Conservation (phyloP, 2,329 filamentous ascomycete species). For the Hypocrella siamensis region DNA sequence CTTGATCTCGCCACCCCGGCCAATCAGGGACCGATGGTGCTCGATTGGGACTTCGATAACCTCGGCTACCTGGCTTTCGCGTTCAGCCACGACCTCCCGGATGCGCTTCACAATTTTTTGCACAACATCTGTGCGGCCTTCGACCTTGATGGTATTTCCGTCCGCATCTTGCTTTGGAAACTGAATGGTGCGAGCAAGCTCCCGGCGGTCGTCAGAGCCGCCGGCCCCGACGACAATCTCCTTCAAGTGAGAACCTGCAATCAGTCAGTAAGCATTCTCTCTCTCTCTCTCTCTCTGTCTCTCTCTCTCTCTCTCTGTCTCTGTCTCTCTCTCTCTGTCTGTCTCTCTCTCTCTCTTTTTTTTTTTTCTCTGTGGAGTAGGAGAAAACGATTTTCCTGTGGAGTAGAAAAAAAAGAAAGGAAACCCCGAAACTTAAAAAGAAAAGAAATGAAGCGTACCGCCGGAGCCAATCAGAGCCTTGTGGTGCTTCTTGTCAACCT, state of each 20-base stretch:
- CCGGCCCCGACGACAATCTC: conserved; percentile 78
- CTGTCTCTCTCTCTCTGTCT: no score
- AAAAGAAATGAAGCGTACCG: conserved; percentile 42
- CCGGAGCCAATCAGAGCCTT: conserved; percentile 75
- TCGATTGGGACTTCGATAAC: conserved; percentile 70
- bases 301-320: no score
- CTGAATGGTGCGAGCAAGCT: conserved; percentile 77
- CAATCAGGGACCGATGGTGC: conserved; percentile 84
- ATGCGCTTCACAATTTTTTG: conserved; percentile 80
- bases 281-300: no score
- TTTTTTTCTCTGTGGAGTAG: no score
- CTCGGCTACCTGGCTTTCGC: conserved; percentile 68
- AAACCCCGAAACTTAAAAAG: neutral
- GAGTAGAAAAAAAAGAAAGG: no score
- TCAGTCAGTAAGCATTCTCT: conserved; percentile 3
- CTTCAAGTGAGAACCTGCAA: conserved; percentile 64
- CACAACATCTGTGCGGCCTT: conserved; percentile 70
- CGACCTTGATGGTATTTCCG: conserved; percentile 72
- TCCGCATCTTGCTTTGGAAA: conserved; percentile 83
- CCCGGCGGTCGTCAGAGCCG: conserved; percentile 71
- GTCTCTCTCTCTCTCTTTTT: no score
- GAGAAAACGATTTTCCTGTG: no score
- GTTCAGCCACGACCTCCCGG: conserved; percentile 63
- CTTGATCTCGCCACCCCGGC: conserved; percentile 77
- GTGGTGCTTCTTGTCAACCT: conserved; percentile 92